Conservation (phyloP, 108 stramenopile genomes). For the Nitzschia putrida region DNA sequence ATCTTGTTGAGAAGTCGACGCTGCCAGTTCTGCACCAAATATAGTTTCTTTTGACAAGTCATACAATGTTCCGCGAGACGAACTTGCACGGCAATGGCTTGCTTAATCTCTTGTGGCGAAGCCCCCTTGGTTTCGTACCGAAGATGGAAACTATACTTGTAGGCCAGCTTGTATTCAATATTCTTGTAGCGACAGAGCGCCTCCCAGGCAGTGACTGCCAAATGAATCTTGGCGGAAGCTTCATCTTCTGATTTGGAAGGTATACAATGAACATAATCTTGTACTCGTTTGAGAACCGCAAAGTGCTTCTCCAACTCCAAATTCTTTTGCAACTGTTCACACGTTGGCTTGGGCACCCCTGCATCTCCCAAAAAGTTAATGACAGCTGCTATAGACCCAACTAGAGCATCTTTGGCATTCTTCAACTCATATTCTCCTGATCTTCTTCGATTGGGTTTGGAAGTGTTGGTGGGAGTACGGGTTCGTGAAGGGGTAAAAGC, state of each 20-base stretch:
- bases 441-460: neutral
- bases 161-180: constrained; percentile 37
- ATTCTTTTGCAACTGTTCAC: constrained; percentile 28
- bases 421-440: constrained; percentile 25
- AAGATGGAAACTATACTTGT: constrained; percentile 18
- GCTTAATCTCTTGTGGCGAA: constrained; percentile 10
- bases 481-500: too few species aligned
- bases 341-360: constrained; percentile 34
- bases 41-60: constrained; percentile 37
- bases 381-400: constrained; percentile 31
- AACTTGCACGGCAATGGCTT: constrained; percentile 27
- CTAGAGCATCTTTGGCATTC: constrained; percentile 33
- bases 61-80: constrained; percentile 34
- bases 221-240: constrained; percentile 21
- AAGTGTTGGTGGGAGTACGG: neutral
- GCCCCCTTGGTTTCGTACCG: constrained; percentile 10
- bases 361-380: constrained; percentile 29
- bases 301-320: constrained; percentile 36
- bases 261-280: constrained; percentile 34
- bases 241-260: constrained; percentile 12
- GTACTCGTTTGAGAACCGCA: constrained; percentile 30
- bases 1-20: constrained; percentile 6
- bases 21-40: constrained; percentile 35
- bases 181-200: constrained; percentile 31
- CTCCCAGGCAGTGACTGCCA: constrained; percentile 33